Evolutionary conservation across 2,329 filamentous ascomycete species (phyloP).

Genomic region (Apiospora arundinis): DNA sequence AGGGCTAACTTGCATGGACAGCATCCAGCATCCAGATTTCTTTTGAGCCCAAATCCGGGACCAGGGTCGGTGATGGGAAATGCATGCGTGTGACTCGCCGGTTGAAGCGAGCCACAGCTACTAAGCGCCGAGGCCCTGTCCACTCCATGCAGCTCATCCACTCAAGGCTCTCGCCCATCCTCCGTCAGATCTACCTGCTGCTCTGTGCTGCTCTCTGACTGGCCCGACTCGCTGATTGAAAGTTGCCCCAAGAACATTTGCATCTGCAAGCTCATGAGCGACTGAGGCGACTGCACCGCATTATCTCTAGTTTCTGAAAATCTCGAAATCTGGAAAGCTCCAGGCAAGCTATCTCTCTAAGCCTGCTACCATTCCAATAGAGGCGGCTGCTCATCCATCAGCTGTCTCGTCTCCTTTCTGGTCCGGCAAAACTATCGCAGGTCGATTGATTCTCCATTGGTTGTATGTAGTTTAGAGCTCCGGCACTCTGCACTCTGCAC

Average conservation of each 20-base stretch:
- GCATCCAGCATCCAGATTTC: slow-evolving; percentile 14
- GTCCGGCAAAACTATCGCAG: background rate
- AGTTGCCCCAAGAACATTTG: slow-evolving; percentile 38
- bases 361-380: background rate
- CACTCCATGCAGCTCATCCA: slow-evolving; percentile 54
- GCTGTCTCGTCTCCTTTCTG: background rate
- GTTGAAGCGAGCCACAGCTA: slow-evolving; percentile 50
- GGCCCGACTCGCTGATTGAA: slow-evolving; percentile 5
- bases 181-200: slow-evolving; percentile 31
- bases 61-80: slow-evolving; percentile 27
- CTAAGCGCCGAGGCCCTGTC: slow-evolving; percentile 64
- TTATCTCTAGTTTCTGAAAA: slow-evolving; percentile 27
- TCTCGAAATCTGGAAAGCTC: background rate
- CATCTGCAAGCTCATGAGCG: slow-evolving; percentile 44
- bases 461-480: background rate
- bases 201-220: slow-evolving; percentile 30
- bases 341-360: background rate
- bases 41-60: slow-evolving; percentile 19
- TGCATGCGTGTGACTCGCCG: slow-evolving; percentile 44
- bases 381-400: slow-evolving; percentile 12
- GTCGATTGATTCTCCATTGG: background rate
- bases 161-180: slow-evolving; percentile 26
- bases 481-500: background rate
- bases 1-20: slow-evolving; percentile 23
- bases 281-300: slow-evolving; percentile 32